phyloP scores from a whole-genome alignment of 352 stramenopile species.

The Pythium inflatum region DNA sequence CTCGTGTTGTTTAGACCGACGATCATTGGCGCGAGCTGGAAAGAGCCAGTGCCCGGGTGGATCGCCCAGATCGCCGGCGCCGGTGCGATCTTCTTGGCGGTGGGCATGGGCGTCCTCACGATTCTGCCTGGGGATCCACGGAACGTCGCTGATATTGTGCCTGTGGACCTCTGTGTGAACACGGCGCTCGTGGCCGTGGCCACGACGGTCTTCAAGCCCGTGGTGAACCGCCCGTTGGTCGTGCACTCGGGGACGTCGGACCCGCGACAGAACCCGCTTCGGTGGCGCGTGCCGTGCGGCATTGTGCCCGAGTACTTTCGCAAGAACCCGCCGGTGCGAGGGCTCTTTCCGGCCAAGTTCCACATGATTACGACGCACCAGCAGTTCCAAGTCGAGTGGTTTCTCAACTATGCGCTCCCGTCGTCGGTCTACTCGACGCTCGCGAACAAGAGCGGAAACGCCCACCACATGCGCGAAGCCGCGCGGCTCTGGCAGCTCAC shows the following conservation, averaged over 20 bases:
- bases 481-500: constrained; percentile 75
- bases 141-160: constrained; percentile 84
- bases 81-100: constrained; percentile 79
- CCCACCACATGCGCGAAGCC: constrained; percentile 69
- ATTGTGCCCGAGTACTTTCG: constrained; percentile 70
- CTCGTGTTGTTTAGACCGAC: constrained; percentile 83
- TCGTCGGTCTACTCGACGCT: constrained; percentile 82
- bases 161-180: constrained; percentile 82
- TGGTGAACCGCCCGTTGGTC: constrained; percentile 42
- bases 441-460: constrained; percentile 64
- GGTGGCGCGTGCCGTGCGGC: constrained; percentile 72
- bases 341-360: constrained; percentile 66
- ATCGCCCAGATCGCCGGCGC: constrained; percentile 80
- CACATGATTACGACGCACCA: constrained; percentile 81
- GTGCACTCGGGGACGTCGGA: constrained; percentile 82
- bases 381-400: constrained; percentile 86
- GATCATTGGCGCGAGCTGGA: constrained; percentile 87
- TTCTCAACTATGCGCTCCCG: constrained; percentile 75
- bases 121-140: constrained; percentile 79
- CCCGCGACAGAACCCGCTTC: constrained; percentile 74
- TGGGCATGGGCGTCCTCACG: constrained; percentile 76
- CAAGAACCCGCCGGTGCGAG: constrained; percentile 62
- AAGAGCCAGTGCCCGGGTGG: constrained; percentile 84
- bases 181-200: constrained; percentile 65
- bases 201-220: constrained; percentile 26